Evolutionary conservation across 1,284 basidiomycete species (phyloP), one percentile per base, ranked within the genome.

Genomic region (Tilletiopsis washingtonensis): DNA sequence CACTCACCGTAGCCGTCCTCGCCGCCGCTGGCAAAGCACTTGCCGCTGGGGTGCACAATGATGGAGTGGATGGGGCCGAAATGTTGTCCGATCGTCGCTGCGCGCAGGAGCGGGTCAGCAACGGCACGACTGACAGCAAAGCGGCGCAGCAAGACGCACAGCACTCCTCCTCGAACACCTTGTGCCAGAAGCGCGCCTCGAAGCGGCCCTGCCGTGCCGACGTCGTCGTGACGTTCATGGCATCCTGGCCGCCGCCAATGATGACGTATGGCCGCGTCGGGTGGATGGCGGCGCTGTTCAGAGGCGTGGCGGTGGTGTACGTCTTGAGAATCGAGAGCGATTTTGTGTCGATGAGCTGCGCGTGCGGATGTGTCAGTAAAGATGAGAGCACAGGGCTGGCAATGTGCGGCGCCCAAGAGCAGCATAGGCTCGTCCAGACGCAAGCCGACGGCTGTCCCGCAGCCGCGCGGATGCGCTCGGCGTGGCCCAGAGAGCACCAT

Each of bases 111-210:
- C n/a, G n/a, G n/a, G n/a, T n/a, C n/a, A n/a, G n/a, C n/a, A n/a
- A n/a, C n/a, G n/a, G n/a, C n/a, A n/a, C n/a, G n/a, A n/a, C 6
- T 29, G 27, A 7, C 6, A 29, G 27, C 27, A 29, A 29, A 29
- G 14, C 6, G 27, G 14, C 27, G 6, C 27, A 29, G 27, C 27
- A 29, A 29, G 27, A 6, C 6, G 27, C 14, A 29, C 27, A 20
- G 54, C 96, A 86, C 75, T 98, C 93, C 79, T 98, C 93, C 75
- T 97, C 93, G 66, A 97, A 90, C 39, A 98, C 81, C 71, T 88
- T 90, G 79, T 99, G 93, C 90, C 91, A 98, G 79, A 98, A 97
- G 42, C 91, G 81, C 3, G 91, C 90, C 78, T 98, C 94, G 75
- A 99, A 99, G 76, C 94, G 93, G 37, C 93, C 94, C 74, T 94